phyloP scores from a whole-genome alignment of 78 protist species.

The Diacronema lutheri region DNA sequence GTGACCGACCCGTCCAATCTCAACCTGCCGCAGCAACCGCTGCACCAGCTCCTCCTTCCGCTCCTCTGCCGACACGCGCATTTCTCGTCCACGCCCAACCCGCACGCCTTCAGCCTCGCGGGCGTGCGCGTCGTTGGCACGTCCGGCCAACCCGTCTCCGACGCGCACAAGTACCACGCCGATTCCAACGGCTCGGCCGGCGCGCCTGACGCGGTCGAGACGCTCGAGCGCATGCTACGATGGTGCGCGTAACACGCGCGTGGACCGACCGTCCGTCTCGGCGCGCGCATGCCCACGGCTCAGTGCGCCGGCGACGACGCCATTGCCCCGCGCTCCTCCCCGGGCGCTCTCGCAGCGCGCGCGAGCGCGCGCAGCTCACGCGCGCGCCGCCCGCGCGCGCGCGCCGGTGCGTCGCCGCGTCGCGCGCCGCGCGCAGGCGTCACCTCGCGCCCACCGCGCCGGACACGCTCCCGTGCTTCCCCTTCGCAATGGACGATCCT shows the following conservation, averaged over 20 bases:
- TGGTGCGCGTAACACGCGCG: no score
- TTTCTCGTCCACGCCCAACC: slow-evolving; percentile 12
- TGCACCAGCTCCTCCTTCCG: slow-evolving; percentile 37
- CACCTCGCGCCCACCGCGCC: slow-evolving; percentile 66
- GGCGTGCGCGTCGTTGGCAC: slow-evolving; percentile 23
- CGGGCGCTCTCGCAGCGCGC: not conserved
- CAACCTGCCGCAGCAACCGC: slow-evolving; percentile 55
- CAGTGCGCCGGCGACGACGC: not conserved
- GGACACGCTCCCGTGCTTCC: slow-evolving; percentile 61
- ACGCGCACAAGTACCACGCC: not conserved
- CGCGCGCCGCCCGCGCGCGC: no score
- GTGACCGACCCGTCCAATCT: slow-evolving; percentile 30
- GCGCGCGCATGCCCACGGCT: not conserved
- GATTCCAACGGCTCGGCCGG: not conserved
- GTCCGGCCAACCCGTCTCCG: slow-evolving; percentile 27
- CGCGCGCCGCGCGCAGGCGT: slow-evolving; percentile 13
- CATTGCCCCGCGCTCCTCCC: not conserved
- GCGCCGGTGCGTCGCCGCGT: not conserved
- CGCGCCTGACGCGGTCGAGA: not conserved
- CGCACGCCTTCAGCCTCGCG: not conserved
- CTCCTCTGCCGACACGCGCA: not conserved
- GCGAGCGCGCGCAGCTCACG: not conserved
- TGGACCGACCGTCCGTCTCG: not conserved
- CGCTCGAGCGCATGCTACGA: not conserved
- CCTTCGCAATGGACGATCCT: slow-evolving; percentile 37